Evolutionary conservation across 1,284 basidiomycete species (phyloP), one percentile per base, ranked within the genome.

Genomic region (Cutaneotrichosporon spelunceum): DNA sequence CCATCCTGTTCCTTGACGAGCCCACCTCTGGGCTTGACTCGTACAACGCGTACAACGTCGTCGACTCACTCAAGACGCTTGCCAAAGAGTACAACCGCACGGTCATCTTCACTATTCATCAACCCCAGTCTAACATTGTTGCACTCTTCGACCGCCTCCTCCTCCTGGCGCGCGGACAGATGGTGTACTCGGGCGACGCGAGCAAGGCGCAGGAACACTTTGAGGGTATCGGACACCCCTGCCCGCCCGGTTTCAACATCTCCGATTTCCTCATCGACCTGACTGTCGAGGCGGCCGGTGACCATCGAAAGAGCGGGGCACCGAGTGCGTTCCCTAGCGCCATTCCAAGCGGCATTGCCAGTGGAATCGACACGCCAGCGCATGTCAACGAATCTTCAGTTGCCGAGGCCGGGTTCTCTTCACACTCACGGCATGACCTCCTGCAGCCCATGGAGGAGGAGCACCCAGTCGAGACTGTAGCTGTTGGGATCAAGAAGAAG

Each of bases 111-210:
- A 97, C 95, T 0, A 97, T 99, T 64, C 95, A 99, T 74, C 95
- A 98, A 77, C 95, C 95, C n/a, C 87, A 94, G 60, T 93, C 90
- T 76, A 97, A 97, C 79, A 98, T 99, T 67, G 93, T 98, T 11
- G 87, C 91, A 0, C 81, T 99, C 16, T 97, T 99, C 70, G 95
- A 99, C 74, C 89, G 94, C 68, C 83, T 98, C 30, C 78, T 98
- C 3, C 80, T 99, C 4, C 84, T 99, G 13, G 91, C 90, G 0
- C 85, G 86, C 59, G 94, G 94, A 3, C 88, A 87, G 72, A 80
- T 89, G 14, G 86, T 96, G 19, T 93, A 93, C 80, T 88, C 89
- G 1, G 90, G 93, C 33, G 86, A 87, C 59, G 84, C 88, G 58
- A 73, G 79, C 11, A 84, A 85, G 64, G 92, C 90, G 71, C 87